These are phyloP conservation scores for Hygrophorus russula DNA, from an alignment of 768 basidiomycete genomes.

Conservation along the genomic window DNA sequence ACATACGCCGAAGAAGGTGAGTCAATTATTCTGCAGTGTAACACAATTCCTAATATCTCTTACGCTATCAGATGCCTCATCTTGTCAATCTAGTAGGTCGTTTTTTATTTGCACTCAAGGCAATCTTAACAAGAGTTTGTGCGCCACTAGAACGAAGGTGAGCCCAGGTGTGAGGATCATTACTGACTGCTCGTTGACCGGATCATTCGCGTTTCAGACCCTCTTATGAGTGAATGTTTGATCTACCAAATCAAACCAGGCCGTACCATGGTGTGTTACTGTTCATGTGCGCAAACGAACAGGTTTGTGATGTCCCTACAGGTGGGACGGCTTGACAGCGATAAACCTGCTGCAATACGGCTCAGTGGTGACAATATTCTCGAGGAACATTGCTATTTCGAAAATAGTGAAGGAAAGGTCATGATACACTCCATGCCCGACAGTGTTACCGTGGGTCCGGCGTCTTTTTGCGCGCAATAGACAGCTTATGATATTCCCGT, in stretches of 20 bases:
- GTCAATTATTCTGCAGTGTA: slow-evolving; percentile 8
- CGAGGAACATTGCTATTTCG: slow-evolving; percentile 88
- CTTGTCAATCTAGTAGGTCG: slow-evolving; percentile 79
- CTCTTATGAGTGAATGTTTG: slow-evolving; percentile 92
- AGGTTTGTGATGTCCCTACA: slow-evolving; percentile 18
- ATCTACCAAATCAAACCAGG: slow-evolving; percentile 81
- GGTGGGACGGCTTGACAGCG: slow-evolving; percentile 84
- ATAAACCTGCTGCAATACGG: slow-evolving; percentile 76
- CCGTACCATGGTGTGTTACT: slow-evolving; percentile 12
- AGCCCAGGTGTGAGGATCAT: slow-evolving; percentile 15
- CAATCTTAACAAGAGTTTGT: neutral
- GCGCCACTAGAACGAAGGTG: slow-evolving; percentile 55
- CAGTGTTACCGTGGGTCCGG: slow-evolving; percentile 63
- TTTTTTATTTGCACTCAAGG: slow-evolving; percentile 6
- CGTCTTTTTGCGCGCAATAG: slow-evolving; percentile 3
- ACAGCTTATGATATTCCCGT: neutral
- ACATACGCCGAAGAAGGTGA: slow-evolving; percentile 91
- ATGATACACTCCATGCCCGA: slow-evolving; percentile 68
- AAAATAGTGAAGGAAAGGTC: slow-evolving; percentile 79
- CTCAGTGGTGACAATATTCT: slow-evolving; percentile 88
- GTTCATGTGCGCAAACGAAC: neutral
- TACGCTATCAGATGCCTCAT: slow-evolving; percentile 66
- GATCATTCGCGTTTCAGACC: slow-evolving; percentile 40
- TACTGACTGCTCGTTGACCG: slow-evolving; percentile 9
- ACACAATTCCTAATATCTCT: neutral